Conservation (phyloP, 2,329 filamentous ascomycete genomes). For the Lomentospora prolificans region DNA sequence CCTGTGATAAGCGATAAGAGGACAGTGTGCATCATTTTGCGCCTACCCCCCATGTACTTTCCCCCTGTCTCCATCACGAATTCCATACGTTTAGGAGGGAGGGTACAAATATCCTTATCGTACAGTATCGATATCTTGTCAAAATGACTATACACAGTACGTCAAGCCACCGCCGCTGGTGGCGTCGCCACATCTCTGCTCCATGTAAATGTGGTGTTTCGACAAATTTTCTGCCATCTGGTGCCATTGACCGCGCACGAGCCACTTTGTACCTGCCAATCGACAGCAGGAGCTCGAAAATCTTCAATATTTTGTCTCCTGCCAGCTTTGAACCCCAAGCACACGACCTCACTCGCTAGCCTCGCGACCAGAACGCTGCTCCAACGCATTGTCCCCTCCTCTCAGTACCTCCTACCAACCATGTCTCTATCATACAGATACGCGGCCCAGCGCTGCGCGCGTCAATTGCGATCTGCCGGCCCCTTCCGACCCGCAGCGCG, state of each 20-base stretch:
- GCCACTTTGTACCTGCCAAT: slow-evolving; percentile 4
- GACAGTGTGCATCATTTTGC: not conserved
- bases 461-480: slow-evolving; percentile 39
- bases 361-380: not conserved
- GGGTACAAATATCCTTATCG: slow-evolving; percentile 1
- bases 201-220: not conserved
- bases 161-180: not conserved
- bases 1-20: slow-evolving; percentile 3
- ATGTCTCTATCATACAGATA: slow-evolving; percentile 57
- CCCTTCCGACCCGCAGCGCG: slow-evolving; percentile 35
- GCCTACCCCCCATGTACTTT: not conserved
- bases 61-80: not conserved
- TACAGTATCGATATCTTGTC: slow-evolving; percentile 4
- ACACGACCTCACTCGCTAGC: slow-evolving; percentile 11
- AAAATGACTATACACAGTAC: not conserved
- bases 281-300: slow-evolving; percentile 9
- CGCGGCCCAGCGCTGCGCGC: slow-evolving; percentile 55
- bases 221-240: slow-evolving; percentile 1
- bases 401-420: slow-evolving; percentile 18
- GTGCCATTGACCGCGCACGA: slow-evolving; percentile 1
- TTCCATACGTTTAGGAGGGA: not conserved
- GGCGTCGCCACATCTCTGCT: not conserved
- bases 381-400: slow-evolving; percentile 11
- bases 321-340: slow-evolving; percentile 1
- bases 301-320: slow-evolving; percentile 8